phyloP scores from a whole-genome alignment of 2,329 filamentous ascomycete genomes.

The Rhynchosporium graminicola region DNA sequence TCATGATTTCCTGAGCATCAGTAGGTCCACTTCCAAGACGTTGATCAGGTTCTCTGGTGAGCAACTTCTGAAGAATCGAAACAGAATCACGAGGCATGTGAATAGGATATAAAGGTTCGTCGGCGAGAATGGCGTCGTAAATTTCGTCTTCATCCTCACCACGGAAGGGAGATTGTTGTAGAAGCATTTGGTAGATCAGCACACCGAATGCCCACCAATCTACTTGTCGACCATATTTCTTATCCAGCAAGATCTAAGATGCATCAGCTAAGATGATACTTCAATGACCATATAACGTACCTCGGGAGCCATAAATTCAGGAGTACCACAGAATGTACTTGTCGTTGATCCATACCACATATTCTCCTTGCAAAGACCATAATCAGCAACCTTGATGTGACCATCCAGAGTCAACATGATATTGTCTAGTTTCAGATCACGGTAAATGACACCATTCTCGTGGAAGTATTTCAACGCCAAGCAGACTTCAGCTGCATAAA shows the following conservation, averaged over 20 bases:
- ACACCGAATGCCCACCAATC: constrained; percentile 99
- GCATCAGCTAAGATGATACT: constrained; percentile 37
- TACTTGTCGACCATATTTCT: constrained; percentile 95
- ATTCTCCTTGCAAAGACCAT: constrained; percentile 98
- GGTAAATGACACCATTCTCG: constrained; percentile 97
- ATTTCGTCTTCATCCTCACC: constrained; percentile 99
- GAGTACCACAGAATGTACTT: constrained; percentile 98
- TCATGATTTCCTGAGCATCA: constrained; percentile 98
- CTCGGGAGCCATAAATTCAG: constrained; percentile 99
- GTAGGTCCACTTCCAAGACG: constrained; percentile 92
- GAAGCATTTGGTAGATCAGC: constrained; percentile 98
- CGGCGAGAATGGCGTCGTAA: constrained; percentile 95
- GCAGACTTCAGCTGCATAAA: constrained; percentile 97
- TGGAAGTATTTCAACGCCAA: constrained; percentile 98
- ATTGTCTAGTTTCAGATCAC: constrained; percentile 79
- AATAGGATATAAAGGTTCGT: constrained; percentile 96
- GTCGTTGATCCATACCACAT: constrained; percentile 99
- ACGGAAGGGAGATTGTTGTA: constrained; percentile 97
- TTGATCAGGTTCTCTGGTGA: constrained; percentile 92
- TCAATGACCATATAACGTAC: constrained; percentile 50
- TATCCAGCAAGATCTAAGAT: constrained; percentile 84
- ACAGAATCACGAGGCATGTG: constrained; percentile 98
- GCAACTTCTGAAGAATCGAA: constrained; percentile 93
- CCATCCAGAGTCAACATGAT: constrained; percentile 93
- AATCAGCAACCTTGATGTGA: constrained; percentile 98